Evolutionary conservation across 495 filamentous ascomycete species (phyloP), one percentile per base, ranked within the genome.

Genomic region (Penicillium bialowiezense): DNA sequence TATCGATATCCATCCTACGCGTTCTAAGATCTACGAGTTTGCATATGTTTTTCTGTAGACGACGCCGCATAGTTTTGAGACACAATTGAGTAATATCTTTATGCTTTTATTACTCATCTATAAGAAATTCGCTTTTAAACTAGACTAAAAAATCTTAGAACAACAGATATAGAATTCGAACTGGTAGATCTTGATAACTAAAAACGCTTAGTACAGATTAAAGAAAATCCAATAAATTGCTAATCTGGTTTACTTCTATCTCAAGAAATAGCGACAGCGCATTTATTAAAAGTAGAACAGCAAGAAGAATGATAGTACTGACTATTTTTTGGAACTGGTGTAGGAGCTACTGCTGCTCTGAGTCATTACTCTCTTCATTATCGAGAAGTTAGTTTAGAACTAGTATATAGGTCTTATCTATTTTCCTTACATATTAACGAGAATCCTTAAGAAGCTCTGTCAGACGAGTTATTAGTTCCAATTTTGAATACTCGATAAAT

Each of bases 31-130:
- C 33, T 39, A 15, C 17, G 3, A 71, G 39, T 32, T 59, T 48
- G 45, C 66, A 75, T 5, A 78, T 73, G 53, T 78, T 51, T 41
- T 62, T 34, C 28, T 54, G 38, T 3, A 72, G 58, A 18, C 45
- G 32, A 21, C 44, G 35, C 18, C 51, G 61, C 59, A 71, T 71
- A 5, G 62, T 32, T 29, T 51, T 23, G 21, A 75, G 55, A 54
- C 60, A 75, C 1, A 2, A 39, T 2, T 31, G 21, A 6, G 47
- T 32, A 18, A 62, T 52, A 2, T 36, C 42, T 21, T 54, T 38
- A 5, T 50, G 39, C 18, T 31, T 55, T 35, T 48, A n/a, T 41
- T 12, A 44, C 32, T 48, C 44, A 33, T 56, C 34, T 35, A 62
- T 18, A 63, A 14, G 5, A 55, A 58, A 59, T 47, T 57, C 36